Conservation (phyloP, 768 basidiomycete genomes). For the Cantharellus anzutake region DNA sequence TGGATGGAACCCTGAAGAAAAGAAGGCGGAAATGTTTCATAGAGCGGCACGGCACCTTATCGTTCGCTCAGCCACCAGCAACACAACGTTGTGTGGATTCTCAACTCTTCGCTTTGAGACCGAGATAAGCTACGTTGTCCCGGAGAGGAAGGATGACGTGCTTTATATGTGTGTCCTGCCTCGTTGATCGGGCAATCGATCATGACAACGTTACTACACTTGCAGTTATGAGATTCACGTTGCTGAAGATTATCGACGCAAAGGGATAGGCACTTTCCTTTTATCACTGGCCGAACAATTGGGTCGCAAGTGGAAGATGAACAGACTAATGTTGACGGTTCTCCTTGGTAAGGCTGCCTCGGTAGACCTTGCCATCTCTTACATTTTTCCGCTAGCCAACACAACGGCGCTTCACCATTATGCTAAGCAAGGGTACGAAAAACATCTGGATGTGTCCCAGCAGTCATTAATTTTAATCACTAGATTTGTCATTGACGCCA, state of each 20-base stretch:
- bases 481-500: too few species aligned
- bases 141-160: conserved; percentile 9
- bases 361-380: too few species aligned
- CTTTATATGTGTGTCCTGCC: conserved; percentile 12
- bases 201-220: background rate
- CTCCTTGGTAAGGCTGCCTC: conserved; percentile 10
- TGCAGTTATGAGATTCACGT: conserved; percentile 16
- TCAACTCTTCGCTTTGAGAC: conserved; percentile 15
- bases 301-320: conserved; percentile 9
- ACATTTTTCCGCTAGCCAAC: too few species aligned
- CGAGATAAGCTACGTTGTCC: conserved; percentile 9
- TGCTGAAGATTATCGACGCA: background rate
- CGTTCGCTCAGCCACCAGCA: background rate
- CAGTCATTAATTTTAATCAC: too few species aligned
- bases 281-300: conserved; percentile 10
- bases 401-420: too few species aligned
- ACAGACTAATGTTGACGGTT: conserved; percentile 14
- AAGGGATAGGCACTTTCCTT: conserved; percentile 9
- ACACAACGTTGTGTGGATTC: conserved; percentile 5
- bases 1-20: conserved; percentile 10
- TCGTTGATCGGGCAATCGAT: background rate
- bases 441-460: too few species aligned
- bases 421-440: too few species aligned
- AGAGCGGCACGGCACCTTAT: conserved; percentile 12
- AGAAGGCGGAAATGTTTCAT: conserved; percentile 15